Base-by-base conservation (phyloP, 495 filamentous ascomycete genomes). In the Hypoxylon rickii region DNA sequence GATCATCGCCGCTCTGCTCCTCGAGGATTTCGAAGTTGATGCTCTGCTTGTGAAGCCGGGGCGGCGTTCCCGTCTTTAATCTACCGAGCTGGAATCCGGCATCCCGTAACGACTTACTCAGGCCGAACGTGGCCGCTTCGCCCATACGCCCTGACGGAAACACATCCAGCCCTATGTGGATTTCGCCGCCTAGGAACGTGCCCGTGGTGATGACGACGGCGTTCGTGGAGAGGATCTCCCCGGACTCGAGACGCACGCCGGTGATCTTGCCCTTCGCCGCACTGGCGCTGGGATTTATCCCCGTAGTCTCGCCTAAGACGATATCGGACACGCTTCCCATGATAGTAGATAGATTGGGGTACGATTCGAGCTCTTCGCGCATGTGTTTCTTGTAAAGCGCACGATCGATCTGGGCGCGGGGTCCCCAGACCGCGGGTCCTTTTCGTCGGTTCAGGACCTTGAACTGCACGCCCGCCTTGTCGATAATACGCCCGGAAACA, bases 351-450 rank as follows among this genome's bases (percentile, higher is more conserved):
- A 98, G 68, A 49, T 89, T 88, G 32, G 85, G 77, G 52, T 95
- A 97, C 2, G 77, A 67, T 43, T 80, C 68, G 53, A 98, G 80
- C 73, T 97, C 94, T 64, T 89, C 88, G 48, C 84, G 85, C 94
- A 98, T 98, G 67, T 95, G 81, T 64, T 83, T 87, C 73, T 90
- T 87, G 71, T 97, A 98, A 20, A 98, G 75, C 44, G 83, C 83
- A 49, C 94, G 83, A 72, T 98, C 94, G 69, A 98, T 98, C 76
- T 98, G 94, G 47, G 94, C 94, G 49, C 94, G 82, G 1, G 91
- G 94, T 12, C 92, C 94, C 94, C 94, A 98, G 48, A 98, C 94
- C 5, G 95, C 94, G 2, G 93, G 89, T 0, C 94, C 94, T 63
- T 97, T 97, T 34, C 81, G 89, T 19, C 84, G 72, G 70, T 98